Base-by-base conservation (phyloP, 192 early-diverging fungal genomes). In the Coemansia sp. region DNA sequence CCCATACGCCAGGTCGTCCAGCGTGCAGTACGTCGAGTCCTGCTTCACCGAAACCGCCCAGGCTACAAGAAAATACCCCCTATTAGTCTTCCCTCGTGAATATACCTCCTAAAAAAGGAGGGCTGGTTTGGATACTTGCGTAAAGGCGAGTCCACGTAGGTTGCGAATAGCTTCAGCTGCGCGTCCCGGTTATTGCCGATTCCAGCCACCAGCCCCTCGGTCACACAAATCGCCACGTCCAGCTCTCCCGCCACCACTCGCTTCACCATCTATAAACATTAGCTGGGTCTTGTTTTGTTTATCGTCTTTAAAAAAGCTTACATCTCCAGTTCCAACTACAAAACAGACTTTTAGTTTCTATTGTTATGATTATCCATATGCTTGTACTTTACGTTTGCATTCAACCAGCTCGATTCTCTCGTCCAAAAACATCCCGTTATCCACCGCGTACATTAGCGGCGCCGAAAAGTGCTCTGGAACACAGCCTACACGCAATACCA, bases 141-240 rank as follows among this genome's bases (percentile, higher is more conserved):
- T 31, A 96, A 77, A 3, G 92, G 85, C 8, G 85, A 81, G 32
- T 82, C 73, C 17, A 89, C 87, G 64, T 87, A 93, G 0, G 89
- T 91, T 30, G 90, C 92, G 48, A 92, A 79, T 40, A 96, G 84
- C 40, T 82, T 76, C 55, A 90, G 82, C 0, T 44, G 49, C 3
- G 40, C 40, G 23, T 69, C 73, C 16, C 70, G 74, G 54, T 84
- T 81, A 36, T 83, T 80, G 41, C 77, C 83, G 43, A 82, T 82
- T 18, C 64, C 76, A 16, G 76, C 53, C 68, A 76, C 63, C 41
- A 64, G 67, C 52, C 93, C 93, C 64, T 96, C 93, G 0, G 92
- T 96, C 38, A 96, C 82, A 18, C 90, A 90, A 45, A 96, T 88
- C 28, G 89, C 90, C 16, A 91, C 60, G 68, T 96, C 89, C 26